phyloP scores from a whole-genome alignment of 352 stramenopile genomes.

The Pythium dissimile region DNA sequence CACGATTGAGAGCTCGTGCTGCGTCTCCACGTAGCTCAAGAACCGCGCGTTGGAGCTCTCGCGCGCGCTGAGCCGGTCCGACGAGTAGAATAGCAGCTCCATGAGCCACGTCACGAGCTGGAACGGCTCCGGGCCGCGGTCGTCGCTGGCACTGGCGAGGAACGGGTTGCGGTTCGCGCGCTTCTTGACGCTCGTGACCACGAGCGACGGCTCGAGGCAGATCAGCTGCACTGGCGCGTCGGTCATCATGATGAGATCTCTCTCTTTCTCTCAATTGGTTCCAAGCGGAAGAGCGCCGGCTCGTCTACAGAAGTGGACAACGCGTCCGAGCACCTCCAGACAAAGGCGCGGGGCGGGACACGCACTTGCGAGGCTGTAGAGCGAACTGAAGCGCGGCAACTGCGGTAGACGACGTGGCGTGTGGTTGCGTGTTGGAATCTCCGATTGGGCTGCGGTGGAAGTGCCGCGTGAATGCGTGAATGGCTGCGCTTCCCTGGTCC shows the following conservation, averaged over 20 bases:
- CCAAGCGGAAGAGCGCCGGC: neutral
- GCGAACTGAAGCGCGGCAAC: too few species aligned
- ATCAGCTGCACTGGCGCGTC: conserved; percentile 53
- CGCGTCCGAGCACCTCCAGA: too few species aligned
- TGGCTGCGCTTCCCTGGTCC: conserved; percentile 4
- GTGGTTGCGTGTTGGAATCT: too few species aligned
- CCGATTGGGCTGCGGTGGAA: too few species aligned
- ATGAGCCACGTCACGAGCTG: conserved; percentile 43
- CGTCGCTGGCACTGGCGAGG: neutral
- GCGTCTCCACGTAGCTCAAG: conserved; percentile 63
- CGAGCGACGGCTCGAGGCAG: conserved; percentile 45
- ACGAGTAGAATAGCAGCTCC: conserved; percentile 53
- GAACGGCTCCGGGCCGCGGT: conserved; percentile 9
- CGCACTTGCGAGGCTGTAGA: too few species aligned
- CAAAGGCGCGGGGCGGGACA: too few species aligned
- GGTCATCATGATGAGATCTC: neutral
- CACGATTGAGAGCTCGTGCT: conserved; percentile 65
- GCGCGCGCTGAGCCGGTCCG: neutral
- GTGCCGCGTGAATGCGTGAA: conserved; percentile 1
- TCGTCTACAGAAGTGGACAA: too few species aligned
- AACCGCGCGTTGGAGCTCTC: conserved; percentile 24
- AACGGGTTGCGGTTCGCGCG: conserved; percentile 23
- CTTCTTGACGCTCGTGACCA: conserved; percentile 54
- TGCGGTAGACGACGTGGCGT: neutral
- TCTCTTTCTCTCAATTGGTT: neutral